A percentile compares a stretch with the other conserved stretches of the same genome.
Conservation (phyloP, 2,329 filamentous ascomycete genomes). For the Didymella sp. region DNA sequence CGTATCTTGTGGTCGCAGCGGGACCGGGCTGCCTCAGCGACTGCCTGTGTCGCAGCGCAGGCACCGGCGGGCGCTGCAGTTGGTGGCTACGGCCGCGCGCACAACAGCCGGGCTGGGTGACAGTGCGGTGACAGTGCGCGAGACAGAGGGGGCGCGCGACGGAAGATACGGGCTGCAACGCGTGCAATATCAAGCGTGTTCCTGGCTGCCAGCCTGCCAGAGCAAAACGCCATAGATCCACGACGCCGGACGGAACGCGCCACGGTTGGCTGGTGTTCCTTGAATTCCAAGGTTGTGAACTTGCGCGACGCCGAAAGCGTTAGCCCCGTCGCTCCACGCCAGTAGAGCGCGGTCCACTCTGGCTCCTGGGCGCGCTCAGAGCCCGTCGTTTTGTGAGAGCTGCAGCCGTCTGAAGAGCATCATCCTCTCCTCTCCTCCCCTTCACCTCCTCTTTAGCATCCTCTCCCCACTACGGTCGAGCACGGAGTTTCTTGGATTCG, state of each 20-base stretch:
- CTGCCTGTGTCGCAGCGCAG: constrained; percentile 11
- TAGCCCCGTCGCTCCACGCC: constrained; percentile 18
- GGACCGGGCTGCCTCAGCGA: neutral
- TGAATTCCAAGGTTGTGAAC: constrained; percentile 37
- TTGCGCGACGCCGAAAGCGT: constrained; percentile 25
- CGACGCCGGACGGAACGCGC: constrained; percentile 25
- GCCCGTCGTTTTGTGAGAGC: constrained; percentile 47
- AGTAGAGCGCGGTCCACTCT: constrained; percentile 33
- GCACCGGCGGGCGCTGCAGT: constrained; percentile 1
- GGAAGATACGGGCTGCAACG: constrained; percentile 30
- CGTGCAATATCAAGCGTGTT: constrained; percentile 41
- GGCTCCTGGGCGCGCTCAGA: constrained; percentile 38
- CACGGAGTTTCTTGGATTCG: constrained; percentile 48
- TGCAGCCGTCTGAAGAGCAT: constrained; percentile 45
- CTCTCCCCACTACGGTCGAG: constrained; percentile 47
- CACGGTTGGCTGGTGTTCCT: constrained; percentile 36
- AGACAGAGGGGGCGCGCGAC: constrained; percentile 20
- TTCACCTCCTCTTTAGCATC: constrained; percentile 36
- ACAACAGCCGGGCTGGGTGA: constrained; percentile 18
- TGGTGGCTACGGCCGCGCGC: constrained; percentile 12
- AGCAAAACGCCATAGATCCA: constrained; percentile 37
- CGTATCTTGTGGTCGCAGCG: constrained; percentile 2
- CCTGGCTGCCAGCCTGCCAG: constrained; percentile 40
- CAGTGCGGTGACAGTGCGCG: constrained; percentile 23
- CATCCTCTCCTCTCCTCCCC: constrained; percentile 38